Evolutionary conservation across 2,329 filamentous ascomycete genomes (phyloP).

Genomic region (Colletotrichum lentis): DNA sequence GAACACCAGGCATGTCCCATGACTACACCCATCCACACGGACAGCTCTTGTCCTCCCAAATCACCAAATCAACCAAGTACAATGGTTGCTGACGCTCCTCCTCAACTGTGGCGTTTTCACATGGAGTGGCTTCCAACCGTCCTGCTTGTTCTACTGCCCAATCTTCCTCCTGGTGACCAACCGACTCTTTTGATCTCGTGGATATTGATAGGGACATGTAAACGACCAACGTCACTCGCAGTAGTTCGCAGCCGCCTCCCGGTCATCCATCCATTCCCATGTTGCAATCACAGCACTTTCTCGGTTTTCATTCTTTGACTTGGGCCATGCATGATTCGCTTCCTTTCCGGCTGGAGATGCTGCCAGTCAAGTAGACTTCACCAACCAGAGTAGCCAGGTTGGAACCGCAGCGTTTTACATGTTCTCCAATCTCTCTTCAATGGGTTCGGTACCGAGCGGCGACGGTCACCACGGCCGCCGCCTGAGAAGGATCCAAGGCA

Average conservation of each 20-base stretch:
- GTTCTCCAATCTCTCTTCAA: background rate
- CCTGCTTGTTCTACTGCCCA: background rate
- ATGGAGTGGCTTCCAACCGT: constrained; percentile 7
- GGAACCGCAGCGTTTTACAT: constrained; percentile 14
- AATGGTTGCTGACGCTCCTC: constrained; percentile 5
- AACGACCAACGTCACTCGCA: constrained; percentile 29
- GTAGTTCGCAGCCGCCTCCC: constrained; percentile 33
- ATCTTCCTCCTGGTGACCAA: constrained; percentile 11
- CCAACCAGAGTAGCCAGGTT: background rate
- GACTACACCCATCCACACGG: constrained; percentile 15
- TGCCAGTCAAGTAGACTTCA: background rate
- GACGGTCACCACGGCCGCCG: constrained; percentile 32
- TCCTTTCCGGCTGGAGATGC: background rate
- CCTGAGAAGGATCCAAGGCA: constrained; percentile 26
- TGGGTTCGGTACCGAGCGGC: constrained; percentile 11
- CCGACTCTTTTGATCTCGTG: background rate
- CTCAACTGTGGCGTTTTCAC: constrained; percentile 6
- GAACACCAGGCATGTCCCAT: background rate
- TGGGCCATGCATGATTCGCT: constrained; percentile 12
- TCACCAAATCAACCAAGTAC: background rate
- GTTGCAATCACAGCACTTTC: constrained; percentile 10
- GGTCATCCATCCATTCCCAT: constrained; percentile 5
- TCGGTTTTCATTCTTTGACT: background rate
- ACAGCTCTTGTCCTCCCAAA: constrained; percentile 1
- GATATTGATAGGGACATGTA: constrained; percentile 9